Percentiles rank a stretch among this genome's conserved stretches.
Conservation (phyloP, 257 asterid species). For the Cordia subcordata region DNA sequence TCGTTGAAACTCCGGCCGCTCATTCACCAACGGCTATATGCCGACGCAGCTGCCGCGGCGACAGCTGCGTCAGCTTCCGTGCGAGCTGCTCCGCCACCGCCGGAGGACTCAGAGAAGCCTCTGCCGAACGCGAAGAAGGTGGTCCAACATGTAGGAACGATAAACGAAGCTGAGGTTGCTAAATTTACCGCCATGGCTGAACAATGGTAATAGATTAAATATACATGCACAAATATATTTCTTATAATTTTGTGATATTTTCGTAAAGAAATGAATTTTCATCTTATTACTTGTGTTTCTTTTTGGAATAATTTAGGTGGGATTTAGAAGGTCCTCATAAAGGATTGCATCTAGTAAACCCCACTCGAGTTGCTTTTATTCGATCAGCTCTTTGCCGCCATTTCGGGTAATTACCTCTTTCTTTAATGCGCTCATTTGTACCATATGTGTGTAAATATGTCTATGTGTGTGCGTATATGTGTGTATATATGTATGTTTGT, state of each 20-base stretch:
- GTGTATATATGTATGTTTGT: too few relatives aligned
- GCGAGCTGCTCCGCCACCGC: conserved; percentile 26
- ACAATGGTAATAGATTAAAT: conserved; percentile 46
- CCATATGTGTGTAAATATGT: too few relatives aligned
- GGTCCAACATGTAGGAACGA: conserved; percentile 34
- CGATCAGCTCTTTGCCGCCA: conserved; percentile 90
- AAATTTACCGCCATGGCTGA: conserved; percentile 71
- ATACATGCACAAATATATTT: too few relatives aligned
- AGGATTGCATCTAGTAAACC: conserved; percentile 86
- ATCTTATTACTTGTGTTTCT: too few relatives aligned
- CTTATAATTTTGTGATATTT: too few relatives aligned
- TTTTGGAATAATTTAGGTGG: conserved; percentile 81
- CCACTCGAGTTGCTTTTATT: conserved; percentile 91
- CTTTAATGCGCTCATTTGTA: too few relatives aligned
- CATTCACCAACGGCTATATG: conserved; percentile 35
- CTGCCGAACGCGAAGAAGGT: not conserved
- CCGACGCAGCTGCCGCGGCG: conserved; percentile 29
- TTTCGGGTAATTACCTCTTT: conserved; percentile 52
- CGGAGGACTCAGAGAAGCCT: conserved; percentile 19
- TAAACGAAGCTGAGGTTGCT: conserved; percentile 59
- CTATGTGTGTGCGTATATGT: too few relatives aligned
- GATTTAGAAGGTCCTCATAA: conserved; percentile 81
- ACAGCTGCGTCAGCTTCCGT: conserved; percentile 28
- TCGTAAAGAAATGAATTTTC: too few relatives aligned
- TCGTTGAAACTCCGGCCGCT: not conserved